Evolutionary conservation across 2,329 filamentous ascomycete species (phyloP), one percentile per base, ranked within the genome.

Genomic region (Phoma sp.): DNA sequence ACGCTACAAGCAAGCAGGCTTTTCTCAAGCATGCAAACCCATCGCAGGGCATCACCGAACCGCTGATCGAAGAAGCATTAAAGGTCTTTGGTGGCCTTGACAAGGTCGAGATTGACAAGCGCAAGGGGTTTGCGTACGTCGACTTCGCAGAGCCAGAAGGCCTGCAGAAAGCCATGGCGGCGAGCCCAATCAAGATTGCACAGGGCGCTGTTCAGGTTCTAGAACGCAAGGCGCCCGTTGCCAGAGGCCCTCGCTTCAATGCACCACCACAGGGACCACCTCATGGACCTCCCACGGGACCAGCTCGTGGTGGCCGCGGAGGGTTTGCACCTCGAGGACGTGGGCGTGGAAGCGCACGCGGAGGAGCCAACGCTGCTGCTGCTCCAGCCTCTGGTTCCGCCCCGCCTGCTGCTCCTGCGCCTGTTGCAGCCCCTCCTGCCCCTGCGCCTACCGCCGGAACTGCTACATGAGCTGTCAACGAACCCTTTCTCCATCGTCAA

Each of bases 91-190:
- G 93, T 1, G 74, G 84, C 1, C 84, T 97, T 38, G 85, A 85
- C 0, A 89, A 86, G 61, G 91, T 96, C 15, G 93, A 97, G 66
- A 93, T 98, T 47, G 93, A 98, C 72, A 93, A 92, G 74, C 90
- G 93, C 67, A 97, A 97, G 74, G 92, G 92, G 0, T 96, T 96
- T 67, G 93, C 92, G 2, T 96, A 97, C 71, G 88, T 96, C 32
- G 91, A 96, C 59, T 98, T 97, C 77, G 83, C 84, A 9, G 87
- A 92, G 18, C 83, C 88, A 1, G 86, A 87, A 7, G 83, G 84
- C 9, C 80, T 98, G 21, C 84, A 85, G 65, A 92, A 90, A 67
- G 93, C 93, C 5, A 87, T 96, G 68, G 83, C 86, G 14, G 90
- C 90, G 11, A 96, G 92, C 68, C 91, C 91, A 0, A 83, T 97